Evolutionary conservation across 805 yeast species (phyloP).

Genomic region (Schwanniomyces polymorphus): DNA sequence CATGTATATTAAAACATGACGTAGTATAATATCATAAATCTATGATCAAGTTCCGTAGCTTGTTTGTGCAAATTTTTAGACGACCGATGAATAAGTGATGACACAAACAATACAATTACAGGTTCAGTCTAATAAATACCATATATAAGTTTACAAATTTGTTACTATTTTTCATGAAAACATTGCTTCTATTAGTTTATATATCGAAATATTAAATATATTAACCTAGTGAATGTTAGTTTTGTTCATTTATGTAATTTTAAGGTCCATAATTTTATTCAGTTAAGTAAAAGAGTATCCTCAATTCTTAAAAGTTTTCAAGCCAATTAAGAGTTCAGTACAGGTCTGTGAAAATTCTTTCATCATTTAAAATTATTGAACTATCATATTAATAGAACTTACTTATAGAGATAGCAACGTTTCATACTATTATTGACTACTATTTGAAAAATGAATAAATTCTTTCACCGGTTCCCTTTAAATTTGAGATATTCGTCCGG

Average conservation of each 20-base stretch:
- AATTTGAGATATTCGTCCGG: background rate
- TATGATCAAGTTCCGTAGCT: too few species aligned
- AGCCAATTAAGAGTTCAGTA: slow-evolving; percentile 45
- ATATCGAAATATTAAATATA: background rate
- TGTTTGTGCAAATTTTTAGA: too few species aligned
- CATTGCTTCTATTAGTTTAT: too few species aligned
- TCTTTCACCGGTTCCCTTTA: background rate
- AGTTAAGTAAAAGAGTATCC: slow-evolving; percentile 4
- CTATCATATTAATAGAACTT: background rate
- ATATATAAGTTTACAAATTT: too few species aligned
- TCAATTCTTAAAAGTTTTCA: slow-evolving; percentile 8
- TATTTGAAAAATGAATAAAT: background rate
- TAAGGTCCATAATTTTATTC: background rate
- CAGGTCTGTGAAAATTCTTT: slow-evolving; percentile 56
- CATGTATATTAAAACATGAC: slow-evolving; percentile 8
- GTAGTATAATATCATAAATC: background rate
- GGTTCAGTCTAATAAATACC: too few species aligned
- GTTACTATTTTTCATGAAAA: too few species aligned
- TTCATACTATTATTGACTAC: too few species aligned
- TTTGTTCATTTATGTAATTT: background rate
- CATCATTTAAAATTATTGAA: slow-evolving; percentile 12
- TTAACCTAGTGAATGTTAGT: background rate
- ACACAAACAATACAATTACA: too few species aligned
- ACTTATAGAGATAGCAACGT: background rate
- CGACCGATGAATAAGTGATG: too few species aligned